Evolutionary conservation across 345 rosid genomes (phyloP).

Genomic region (Bruguiera gymnorhiza): DNA sequence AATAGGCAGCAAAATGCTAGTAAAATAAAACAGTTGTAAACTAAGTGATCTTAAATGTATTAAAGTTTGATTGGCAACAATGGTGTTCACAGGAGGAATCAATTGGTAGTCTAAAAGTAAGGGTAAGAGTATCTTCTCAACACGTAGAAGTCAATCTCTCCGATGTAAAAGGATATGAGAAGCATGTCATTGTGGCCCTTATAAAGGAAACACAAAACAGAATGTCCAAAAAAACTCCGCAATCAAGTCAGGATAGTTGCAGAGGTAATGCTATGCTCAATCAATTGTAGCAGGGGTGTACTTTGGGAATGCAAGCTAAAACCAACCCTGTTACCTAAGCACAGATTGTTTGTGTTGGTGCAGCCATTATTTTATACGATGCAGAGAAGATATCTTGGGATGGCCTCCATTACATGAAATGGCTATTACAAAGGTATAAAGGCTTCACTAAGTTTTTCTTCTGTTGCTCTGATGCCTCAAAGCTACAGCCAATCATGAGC

Average conservation of each 20-base stretch:
- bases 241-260: conserved; percentile 17
- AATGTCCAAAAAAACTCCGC: conserved; percentile 14
- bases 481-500: conserved; percentile 46
- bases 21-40: too few relatives aligned
- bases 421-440: conserved; percentile 52
- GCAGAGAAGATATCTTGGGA: conserved; percentile 54
- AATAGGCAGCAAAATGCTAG: too few relatives aligned
- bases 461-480: conserved; percentile 54
- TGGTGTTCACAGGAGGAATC: conserved; percentile 41
- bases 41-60: too few relatives aligned
- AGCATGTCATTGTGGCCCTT: conserved; percentile 52
- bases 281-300: neutral
- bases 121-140: conserved; percentile 37
- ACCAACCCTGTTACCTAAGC: neutral
- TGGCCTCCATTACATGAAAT: conserved; percentile 47
- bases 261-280: conserved; percentile 30
- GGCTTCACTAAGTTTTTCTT: conserved; percentile 48
- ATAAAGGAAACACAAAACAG: conserved; percentile 42
- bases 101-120: conserved; percentile 36
- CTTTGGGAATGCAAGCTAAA: neutral
- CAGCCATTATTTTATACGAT: conserved; percentile 49
- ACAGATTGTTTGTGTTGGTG: neutral
- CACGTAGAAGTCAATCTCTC: conserved; percentile 56
- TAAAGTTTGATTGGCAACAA: too few relatives aligned
- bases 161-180: conserved; percentile 57